Conservation (phyloP, 345 rosid genomes). For the Trapa incisa region DNA sequence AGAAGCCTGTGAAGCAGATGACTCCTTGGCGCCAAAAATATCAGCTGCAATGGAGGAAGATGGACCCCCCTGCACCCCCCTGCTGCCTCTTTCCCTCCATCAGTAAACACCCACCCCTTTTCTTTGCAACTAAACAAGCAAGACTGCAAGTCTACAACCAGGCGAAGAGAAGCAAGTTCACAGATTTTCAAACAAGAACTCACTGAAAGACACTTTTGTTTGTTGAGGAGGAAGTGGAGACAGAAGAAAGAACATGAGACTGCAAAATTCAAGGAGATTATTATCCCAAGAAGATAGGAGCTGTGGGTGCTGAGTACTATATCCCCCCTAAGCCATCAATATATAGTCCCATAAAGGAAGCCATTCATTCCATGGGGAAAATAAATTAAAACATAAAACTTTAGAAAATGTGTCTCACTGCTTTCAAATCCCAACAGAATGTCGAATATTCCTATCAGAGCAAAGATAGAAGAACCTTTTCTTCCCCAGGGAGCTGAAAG, state of each 20-base stretch:
- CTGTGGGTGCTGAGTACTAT: not conserved
- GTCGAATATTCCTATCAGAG: slow-evolving; percentile 3
- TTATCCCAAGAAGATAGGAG: not conserved
- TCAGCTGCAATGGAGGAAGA: slow-evolving; percentile 46
- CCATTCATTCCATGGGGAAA: slow-evolving; percentile 5
- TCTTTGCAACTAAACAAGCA: too few relatives aligned
- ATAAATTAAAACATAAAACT: not conserved
- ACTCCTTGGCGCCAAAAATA: slow-evolving; percentile 57
- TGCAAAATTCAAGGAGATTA: not conserved
- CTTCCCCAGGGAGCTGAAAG: too few relatives aligned
- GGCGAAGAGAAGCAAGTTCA: too few relatives aligned
- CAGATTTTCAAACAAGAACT: too few relatives aligned
- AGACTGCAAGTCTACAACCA: too few relatives aligned
- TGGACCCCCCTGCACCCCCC: slow-evolving; percentile 20
- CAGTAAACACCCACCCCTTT: not conserved
- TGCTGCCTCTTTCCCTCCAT: slow-evolving; percentile 49
- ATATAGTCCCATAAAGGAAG: slow-evolving; percentile 15
- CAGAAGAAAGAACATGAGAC: not conserved
- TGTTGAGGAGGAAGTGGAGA: not conserved
- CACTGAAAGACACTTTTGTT: not conserved
- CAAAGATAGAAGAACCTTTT: slow-evolving; percentile 5
- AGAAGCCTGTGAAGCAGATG: slow-evolving; percentile 25
- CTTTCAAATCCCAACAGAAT: not conserved
- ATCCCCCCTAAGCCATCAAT: slow-evolving; percentile 2
- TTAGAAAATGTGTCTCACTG: too few relatives aligned